Conservation (phyloP, 148 eudicot species). For the Pharnaceum exiguum region DNA sequence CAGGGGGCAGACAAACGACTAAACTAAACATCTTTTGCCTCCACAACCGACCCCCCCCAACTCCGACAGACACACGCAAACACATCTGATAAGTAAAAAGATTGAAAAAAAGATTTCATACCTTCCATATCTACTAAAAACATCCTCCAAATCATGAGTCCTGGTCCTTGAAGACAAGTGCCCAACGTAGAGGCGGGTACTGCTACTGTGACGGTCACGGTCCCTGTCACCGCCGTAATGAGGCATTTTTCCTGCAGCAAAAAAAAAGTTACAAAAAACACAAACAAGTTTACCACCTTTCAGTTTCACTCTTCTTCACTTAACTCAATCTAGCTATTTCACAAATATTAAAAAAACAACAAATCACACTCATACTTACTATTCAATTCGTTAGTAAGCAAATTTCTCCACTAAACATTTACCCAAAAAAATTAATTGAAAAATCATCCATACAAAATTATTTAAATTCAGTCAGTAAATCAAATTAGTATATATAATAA, state of each 20-base stretch:
- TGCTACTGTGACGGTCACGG: conserved; percentile 29
- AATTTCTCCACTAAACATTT: background rate
- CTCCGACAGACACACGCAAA: background rate
- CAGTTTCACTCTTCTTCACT: background rate
- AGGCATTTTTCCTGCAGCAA: conserved; percentile 51
- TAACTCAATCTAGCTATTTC: background rate
- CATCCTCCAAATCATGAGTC: conserved; percentile 71
- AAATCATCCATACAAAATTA: no score
- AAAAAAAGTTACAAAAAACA: no score
- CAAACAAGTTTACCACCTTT: background rate
- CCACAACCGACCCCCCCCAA: background rate
- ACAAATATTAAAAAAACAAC: background rate
- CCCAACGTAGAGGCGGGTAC: conserved; percentile 89
- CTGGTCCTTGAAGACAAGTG: conserved; percentile 81
- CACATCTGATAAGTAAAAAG: background rate
- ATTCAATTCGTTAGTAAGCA: no score
- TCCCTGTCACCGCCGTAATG: conserved; percentile 37
- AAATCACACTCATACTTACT: background rate
- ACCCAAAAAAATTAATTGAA: background rate
- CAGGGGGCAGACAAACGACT: no score
- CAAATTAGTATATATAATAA: no score
- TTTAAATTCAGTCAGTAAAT: no score
- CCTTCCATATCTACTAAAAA: conserved; percentile 94
- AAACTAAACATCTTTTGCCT: no score
- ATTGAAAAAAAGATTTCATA: conserved; percentile 8